Evolutionary conservation across 2,329 filamentous ascomycete species (phyloP).

Genomic region (Fusarium ambrosium): DNA sequence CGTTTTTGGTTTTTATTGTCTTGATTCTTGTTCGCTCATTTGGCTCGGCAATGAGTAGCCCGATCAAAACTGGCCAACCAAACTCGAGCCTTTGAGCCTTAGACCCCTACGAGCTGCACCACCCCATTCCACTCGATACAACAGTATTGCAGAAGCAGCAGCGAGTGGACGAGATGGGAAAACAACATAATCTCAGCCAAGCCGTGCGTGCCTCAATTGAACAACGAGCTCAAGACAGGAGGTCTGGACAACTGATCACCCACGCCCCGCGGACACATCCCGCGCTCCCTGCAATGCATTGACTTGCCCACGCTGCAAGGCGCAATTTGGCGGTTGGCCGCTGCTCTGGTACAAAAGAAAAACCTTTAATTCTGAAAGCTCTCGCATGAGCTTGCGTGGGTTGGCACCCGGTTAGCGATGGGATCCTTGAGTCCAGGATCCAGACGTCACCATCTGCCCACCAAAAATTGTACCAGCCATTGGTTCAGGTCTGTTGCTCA

Average conservation of each 20-base stretch:
- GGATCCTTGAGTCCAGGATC: slow-evolving; percentile 33
- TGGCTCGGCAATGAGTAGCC: slow-evolving; percentile 21
- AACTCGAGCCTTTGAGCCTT: slow-evolving; percentile 9
- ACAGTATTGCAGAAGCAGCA: slow-evolving; percentile 15
- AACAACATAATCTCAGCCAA: not conserved
- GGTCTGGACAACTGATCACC: not conserved
- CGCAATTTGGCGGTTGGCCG: slow-evolving; percentile 14
- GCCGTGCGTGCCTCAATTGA: slow-evolving; percentile 20
- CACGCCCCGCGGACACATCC: slow-evolving; percentile 6
- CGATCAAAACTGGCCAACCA: slow-evolving; percentile 21
- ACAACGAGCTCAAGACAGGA: not conserved
- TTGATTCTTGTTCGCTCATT: slow-evolving; percentile 20
- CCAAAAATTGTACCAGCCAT: slow-evolving; percentile 22
- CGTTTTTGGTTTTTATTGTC: slow-evolving; percentile 14
- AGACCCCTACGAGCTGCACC: slow-evolving; percentile 22
- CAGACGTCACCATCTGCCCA: slow-evolving; percentile 46
- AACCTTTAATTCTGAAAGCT: slow-evolving; percentile 9
- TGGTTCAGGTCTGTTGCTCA: slow-evolving; percentile 30
- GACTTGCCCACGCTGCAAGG: slow-evolving; percentile 15
- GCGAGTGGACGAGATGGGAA: slow-evolving; percentile 13
- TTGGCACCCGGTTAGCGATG: slow-evolving; percentile 15
- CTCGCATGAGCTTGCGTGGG: slow-evolving; percentile 6
- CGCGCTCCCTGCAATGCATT: slow-evolving; percentile 20
- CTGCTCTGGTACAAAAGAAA: not conserved
- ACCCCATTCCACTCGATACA: slow-evolving; percentile 28